Conservation (phyloP, 805 yeast species). For the Candida vartiovaarae region DNA sequence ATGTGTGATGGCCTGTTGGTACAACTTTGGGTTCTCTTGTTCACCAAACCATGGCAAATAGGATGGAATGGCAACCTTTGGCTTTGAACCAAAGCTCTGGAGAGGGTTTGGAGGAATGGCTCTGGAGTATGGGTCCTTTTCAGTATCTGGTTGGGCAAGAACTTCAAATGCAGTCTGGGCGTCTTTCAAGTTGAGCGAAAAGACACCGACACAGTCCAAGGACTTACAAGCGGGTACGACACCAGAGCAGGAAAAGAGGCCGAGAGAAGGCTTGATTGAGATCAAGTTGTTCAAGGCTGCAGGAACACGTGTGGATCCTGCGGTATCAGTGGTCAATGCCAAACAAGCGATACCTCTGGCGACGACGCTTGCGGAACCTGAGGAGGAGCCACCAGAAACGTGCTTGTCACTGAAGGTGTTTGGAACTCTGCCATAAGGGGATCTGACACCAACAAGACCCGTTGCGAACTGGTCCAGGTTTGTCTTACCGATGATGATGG, state of each 20-base stretch:
- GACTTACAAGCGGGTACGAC: conserved; percentile 98
- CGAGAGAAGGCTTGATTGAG: conserved; percentile 90
- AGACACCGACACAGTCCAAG: conserved; percentile 85
- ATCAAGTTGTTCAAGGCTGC: conserved; percentile 88
- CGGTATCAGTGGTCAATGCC: conserved; percentile 93
- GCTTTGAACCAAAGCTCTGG: conserved; percentile 47
- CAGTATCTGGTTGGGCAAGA: conserved; percentile 63
- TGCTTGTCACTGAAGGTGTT: conserved; percentile 69
- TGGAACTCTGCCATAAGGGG: conserved; percentile 89
- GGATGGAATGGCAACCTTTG: conserved; percentile 73
- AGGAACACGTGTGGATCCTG: conserved; percentile 97
- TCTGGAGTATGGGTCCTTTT: conserved; percentile 75
- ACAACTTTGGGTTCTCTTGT: conserved; percentile 65
- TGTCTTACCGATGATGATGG: conserved; percentile 88
- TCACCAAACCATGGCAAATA: conserved; percentile 77
- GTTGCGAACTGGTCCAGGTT: conserved; percentile 97
- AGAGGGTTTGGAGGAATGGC: conserved; percentile 61
- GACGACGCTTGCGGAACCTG: conserved; percentile 92
- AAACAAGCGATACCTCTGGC: conserved; percentile 86
- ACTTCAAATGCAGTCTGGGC: conserved; percentile 73
- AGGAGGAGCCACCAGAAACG: conserved; percentile 92
- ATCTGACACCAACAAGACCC: conserved; percentile 90
- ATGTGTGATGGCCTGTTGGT: conserved; percentile 49
- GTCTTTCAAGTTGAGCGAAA: conserved; percentile 69
- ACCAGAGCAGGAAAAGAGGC: conserved; percentile 79